phyloP scores from a whole-genome alignment of 257 asterid species.

The Cynanchum wilfordii region DNA sequence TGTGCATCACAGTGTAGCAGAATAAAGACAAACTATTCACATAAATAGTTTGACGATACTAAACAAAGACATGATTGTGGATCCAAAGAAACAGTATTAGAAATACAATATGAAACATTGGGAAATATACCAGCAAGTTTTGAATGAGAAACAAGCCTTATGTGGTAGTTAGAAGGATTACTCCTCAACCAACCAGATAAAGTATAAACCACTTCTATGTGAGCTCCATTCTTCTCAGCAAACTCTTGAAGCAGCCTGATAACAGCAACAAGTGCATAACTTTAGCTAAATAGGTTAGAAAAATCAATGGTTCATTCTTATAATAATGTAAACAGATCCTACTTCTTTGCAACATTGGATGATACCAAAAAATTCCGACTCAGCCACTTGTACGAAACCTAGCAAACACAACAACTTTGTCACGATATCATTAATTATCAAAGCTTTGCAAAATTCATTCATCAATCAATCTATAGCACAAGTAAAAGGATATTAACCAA shows the following conservation, averaged over 20 bases:
- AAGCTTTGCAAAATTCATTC: neutral
- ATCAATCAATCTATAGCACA: neutral
- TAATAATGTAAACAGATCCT: neutral
- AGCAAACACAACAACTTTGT: slow-evolving; percentile 2
- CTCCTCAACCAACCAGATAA: slow-evolving; percentile 82
- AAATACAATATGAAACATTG: neutral
- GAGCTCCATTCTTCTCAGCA: slow-evolving; percentile 62
- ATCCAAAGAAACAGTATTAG: neutral
- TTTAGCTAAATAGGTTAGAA: neutral
- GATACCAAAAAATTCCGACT: slow-evolving; percentile 83
- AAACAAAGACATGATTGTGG: neutral
- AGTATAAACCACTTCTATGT: slow-evolving; percentile 58
- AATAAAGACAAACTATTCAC: neutral
- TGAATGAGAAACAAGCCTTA: slow-evolving; percentile 60
- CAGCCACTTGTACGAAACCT: slow-evolving; percentile 99
- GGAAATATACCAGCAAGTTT: slow-evolving; percentile 60
- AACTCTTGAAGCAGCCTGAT: slow-evolving; percentile 78
- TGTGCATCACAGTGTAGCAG: neutral
- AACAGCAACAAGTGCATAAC: slow-evolving; percentile 8
- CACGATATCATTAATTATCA: neutral
- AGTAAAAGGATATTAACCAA: neutral
- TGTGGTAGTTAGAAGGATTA: slow-evolving; percentile 60
- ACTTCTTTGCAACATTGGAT: slow-evolving; percentile 93
- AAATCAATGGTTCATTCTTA: neutral
- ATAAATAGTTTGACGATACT: neutral